Percentiles rank a stretch among this genome's conserved stretches.
phyloP scores from a whole-genome alignment of 345 rosid genomes.

The Crucihimalaya himalaica region DNA sequence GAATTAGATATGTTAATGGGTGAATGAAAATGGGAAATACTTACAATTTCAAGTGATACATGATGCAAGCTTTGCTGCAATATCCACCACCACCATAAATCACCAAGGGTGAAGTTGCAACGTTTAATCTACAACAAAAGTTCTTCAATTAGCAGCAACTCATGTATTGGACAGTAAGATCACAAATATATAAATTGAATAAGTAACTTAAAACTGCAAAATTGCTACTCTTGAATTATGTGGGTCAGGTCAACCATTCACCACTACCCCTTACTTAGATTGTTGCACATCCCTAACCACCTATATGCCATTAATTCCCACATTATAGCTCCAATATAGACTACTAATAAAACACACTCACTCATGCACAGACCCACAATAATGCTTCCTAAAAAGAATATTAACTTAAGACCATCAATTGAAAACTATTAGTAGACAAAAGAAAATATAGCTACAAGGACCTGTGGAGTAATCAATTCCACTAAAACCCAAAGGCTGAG shows the following conservation, averaged over 20 bases:
- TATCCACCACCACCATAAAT: too few species aligned
- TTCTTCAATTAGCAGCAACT: too few species aligned
- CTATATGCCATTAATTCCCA: slow-evolving; percentile 54
- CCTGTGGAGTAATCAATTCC: too few species aligned
- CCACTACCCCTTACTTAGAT: slow-evolving; percentile 82
- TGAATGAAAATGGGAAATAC: too few species aligned
- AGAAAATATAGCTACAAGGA: too few species aligned
- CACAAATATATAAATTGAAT: background rate
- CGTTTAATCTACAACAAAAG: too few species aligned
- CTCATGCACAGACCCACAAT: slow-evolving; percentile 33
- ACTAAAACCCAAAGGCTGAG: slow-evolving; percentile 30
- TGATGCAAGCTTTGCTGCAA: too few species aligned
- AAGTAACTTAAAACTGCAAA: background rate
- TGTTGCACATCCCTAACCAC: slow-evolving; percentile 87
- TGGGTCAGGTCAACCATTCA: slow-evolving; percentile 49
- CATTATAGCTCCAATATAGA: slow-evolving; percentile 8
- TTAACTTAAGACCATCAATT: background rate
- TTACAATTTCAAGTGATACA: too few species aligned
- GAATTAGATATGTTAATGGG: too few species aligned
- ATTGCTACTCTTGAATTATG: slow-evolving; percentile 32
- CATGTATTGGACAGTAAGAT: background rate
- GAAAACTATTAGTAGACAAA: background rate
- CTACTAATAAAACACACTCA: slow-evolving; percentile 19
- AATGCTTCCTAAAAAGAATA: slow-evolving; percentile 10
- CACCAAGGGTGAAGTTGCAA: too few species aligned